Percentiles rank a stretch among this genome's conserved stretches.
These are phyloP conservation scores for Ophiostoma montium DNA, from an alignment of 2,329 filamentous ascomycete species.

Conservation along the genomic window DNA sequence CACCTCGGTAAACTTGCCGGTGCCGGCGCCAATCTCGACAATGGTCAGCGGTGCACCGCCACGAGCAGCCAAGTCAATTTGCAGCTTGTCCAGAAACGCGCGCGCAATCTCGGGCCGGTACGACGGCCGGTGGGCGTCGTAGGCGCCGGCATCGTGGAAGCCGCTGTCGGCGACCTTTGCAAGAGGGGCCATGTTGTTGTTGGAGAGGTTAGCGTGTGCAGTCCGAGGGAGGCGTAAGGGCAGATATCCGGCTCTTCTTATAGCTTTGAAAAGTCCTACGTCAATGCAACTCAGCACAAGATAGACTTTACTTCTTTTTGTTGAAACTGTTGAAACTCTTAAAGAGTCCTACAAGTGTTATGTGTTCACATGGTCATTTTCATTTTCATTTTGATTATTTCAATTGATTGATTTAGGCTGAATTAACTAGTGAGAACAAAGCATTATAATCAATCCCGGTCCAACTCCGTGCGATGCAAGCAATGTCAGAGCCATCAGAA, in stretches of 20 bases:
- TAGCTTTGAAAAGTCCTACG: no score
- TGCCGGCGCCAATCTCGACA: constrained; percentile 21
- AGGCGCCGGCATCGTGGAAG: constrained; percentile 49
- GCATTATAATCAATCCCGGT: background rate
- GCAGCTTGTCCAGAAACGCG: constrained; percentile 41
- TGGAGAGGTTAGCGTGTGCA: background rate
- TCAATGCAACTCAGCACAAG: no score
- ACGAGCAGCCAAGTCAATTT: no score
- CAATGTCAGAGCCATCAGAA: no score
- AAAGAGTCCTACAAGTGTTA: no score
- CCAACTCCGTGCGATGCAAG: background rate
- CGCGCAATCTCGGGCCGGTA: constrained; percentile 47
- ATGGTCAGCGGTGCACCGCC: constrained; percentile 20
- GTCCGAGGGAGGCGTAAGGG: background rate
- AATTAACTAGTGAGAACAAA: no score
- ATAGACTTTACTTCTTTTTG: no score
- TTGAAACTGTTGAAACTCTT: no score
- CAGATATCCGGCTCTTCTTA: no score
- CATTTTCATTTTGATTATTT: no score
- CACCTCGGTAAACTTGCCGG: constrained; percentile 22
- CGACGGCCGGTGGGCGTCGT: constrained; percentile 54
- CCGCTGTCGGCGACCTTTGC: constrained; percentile 32
- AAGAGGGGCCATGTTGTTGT: constrained; percentile 8
- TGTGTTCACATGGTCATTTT: no score
- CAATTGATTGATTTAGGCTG: no score